These are phyloP conservation scores for Apiotrichum laibachii DNA, from an alignment of 1,284 basidiomycete genomes.

Conservation along the genomic window DNA sequence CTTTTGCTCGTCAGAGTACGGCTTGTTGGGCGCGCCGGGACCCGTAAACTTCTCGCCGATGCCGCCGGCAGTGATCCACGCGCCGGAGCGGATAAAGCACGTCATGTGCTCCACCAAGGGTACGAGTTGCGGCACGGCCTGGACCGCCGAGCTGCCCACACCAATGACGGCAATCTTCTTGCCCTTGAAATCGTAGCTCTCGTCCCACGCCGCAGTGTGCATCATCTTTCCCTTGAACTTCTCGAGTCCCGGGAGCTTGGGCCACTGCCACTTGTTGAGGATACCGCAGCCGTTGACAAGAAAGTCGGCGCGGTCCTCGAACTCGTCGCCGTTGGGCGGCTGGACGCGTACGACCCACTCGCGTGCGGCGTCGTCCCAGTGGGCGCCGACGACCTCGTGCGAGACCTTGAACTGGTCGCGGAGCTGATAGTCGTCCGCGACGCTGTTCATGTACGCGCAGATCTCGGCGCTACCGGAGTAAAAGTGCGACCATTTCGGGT, in stretches of 20 bases:
- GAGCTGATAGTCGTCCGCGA: conserved; percentile 28
- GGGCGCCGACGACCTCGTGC: conserved; percentile 29
- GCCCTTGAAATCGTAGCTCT: conserved; percentile 18
- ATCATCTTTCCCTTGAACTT: conserved; percentile 31
- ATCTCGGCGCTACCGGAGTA: conserved; percentile 35
- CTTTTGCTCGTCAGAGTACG: conserved; percentile 35
- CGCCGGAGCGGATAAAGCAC: conserved; percentile 21
- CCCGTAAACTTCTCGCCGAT: conserved; percentile 27
- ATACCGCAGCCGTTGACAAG: conserved; percentile 38
- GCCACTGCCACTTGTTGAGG: conserved; percentile 37
- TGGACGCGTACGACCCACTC: conserved; percentile 28
- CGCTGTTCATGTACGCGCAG: conserved; percentile 28
- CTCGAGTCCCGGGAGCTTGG: conserved; percentile 26
- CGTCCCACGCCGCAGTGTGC: conserved; percentile 33
- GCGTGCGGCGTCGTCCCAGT: conserved; percentile 26
- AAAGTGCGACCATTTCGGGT: conserved; percentile 27
- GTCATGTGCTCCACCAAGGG: conserved; percentile 12
- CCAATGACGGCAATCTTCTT: conserved; percentile 21
- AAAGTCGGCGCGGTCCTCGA: conserved; percentile 32
- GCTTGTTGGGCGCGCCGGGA: conserved; percentile 27
- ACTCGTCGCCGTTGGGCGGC: conserved; percentile 11
- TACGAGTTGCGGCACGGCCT: conserved; percentile 33
- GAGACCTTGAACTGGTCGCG: conserved; percentile 29
- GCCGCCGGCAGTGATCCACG: conserved; percentile 33
- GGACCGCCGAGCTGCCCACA: conserved; percentile 20